Base-by-base conservation (phyloP, 2,329 filamentous ascomycete genomes). In the Ceratocystis smalleyi region DNA sequence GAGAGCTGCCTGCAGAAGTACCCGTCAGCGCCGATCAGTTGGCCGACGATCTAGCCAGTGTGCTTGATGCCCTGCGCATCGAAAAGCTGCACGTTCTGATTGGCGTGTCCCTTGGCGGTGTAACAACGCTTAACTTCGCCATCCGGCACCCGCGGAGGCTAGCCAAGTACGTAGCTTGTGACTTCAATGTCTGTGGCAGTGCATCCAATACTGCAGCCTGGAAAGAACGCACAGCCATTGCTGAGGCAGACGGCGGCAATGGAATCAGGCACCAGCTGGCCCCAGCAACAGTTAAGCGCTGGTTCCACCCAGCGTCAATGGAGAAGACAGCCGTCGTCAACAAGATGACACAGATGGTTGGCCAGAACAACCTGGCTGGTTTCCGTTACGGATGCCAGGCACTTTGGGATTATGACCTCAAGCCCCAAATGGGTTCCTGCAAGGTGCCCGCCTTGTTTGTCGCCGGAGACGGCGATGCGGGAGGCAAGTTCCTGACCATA, bases 31-130 rank as follows among this genome's bases (percentile, higher is more conserved):
- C 92, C 49, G 83, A 87, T 68, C 75, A 84, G 1, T 77, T 94
- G 0, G 81, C 87, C 2, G 78, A 81, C 6, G 90, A 95, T 70
- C 76, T 94, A 24, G 77, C 79, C 45, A 73, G 77, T 0, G 73
- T 95, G 0, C 81, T 95, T 2, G 78, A 85, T 63, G 83, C 85
- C 0, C 78, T 95, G 35, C 82, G 87, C 60, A 84, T 91, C 51
- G 77, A 80, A 8, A 81, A 81, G 69, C 82, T 88, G 0, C 81
- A 86, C 43, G 78, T 81, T 0, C 76, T 92, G 0, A 77, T 94
- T 22, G 90, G 90, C 22, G 89, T 95, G 2, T 89, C 85, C 43
- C 83, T 94, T 72, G 90, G 90, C 68, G 90, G 90, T 62, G 88
- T 86, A 1, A 94, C 89, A 0, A 79, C 85, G 0, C 80, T 94